Evolutionary conservation across 2,329 filamentous ascomycete genomes (phyloP).

Genomic region (Rugonectria rugulosa): DNA sequence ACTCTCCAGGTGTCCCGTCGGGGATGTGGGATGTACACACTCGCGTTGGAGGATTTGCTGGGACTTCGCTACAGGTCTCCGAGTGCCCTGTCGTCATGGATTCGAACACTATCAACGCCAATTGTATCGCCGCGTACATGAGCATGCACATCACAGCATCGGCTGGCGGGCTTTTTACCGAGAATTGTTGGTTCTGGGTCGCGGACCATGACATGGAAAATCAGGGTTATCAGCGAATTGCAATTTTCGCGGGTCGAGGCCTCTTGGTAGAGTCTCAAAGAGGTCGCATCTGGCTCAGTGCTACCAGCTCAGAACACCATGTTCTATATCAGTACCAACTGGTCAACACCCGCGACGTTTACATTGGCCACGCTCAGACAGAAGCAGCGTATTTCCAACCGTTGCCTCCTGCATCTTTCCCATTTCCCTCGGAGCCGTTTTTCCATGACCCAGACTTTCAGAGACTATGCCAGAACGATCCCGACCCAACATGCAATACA

Average conservation of each 20-base stretch:
- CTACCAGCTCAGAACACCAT: slow-evolving; percentile 71
- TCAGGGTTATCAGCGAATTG: slow-evolving; percentile 54
- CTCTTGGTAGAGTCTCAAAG: slow-evolving; percentile 52
- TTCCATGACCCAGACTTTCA: slow-evolving; percentile 41
- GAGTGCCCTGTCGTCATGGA: slow-evolving; percentile 67
- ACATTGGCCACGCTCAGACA: slow-evolving; percentile 71
- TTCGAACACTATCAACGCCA: slow-evolving; percentile 32
- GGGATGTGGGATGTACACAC: slow-evolving; percentile 82
- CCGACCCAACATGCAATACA: slow-evolving; percentile 56
- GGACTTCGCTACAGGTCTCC: slow-evolving; percentile 71
- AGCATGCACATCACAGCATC: slow-evolving; percentile 51
- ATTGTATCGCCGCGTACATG: slow-evolving; percentile 53
- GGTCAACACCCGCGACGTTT: slow-evolving; percentile 65
- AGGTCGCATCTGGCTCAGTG: slow-evolving; percentile 65
- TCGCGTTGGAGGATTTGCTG: slow-evolving; percentile 75
- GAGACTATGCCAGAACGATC: slow-evolving; percentile 50
- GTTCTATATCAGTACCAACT: slow-evolving; percentile 75
- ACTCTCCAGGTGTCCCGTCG: slow-evolving; percentile 50
- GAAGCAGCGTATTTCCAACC: slow-evolving; percentile 78
- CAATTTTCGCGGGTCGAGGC: slow-evolving; percentile 61
- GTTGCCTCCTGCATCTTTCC: slow-evolving; percentile 64
- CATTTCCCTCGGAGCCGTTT: slow-evolving; percentile 56
- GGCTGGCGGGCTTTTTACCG: slow-evolving; percentile 49
- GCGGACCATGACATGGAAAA: slow-evolving; percentile 65
- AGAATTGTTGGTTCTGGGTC: slow-evolving; percentile 57